Base-by-base conservation (phyloP, 2,329 filamentous ascomycete genomes). In the Stylonectria norvegica region DNA sequence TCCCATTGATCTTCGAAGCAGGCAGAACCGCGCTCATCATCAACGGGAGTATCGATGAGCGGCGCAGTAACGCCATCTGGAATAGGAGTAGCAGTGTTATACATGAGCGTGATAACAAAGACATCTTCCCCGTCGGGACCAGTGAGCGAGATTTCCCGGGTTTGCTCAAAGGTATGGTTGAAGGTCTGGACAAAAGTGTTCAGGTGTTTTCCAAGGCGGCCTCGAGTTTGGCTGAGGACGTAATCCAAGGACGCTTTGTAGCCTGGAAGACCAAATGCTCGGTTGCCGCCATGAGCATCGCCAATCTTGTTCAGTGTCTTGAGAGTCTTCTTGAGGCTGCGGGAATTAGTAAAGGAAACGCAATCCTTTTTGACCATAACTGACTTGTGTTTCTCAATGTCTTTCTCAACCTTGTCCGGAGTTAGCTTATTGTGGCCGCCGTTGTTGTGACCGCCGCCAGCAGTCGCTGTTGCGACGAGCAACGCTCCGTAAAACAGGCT, bases 231-330 rank as follows among this genome's bases (percentile, higher is more conserved):
- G 38, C 71, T 70, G 5, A 77, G 64, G 41, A 82, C 62, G 52
- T 74, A 81, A 50, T 82, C 75, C 14, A 75, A 60, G 0, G 77
- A 81, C 2, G 76, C 78, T 36, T 71, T 69, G 65, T 73, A 82
- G 11, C 79, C 79, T 1, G 76, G 75, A 8, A 75, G 63, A 11
- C 79, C 78, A 42, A 79, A 81, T 5, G 78, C 78, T 36, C 78
- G 69, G 58, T 79, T 81, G 12, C 77, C 78, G 27, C 74, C 76
- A 50, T 82, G 75, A 36, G 70, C 65, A 20, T 61, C 61, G 10
- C 69, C 78, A 38, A 81, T 81, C 30, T 68, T 61, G 54, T 81
- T 67, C 5, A 82, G 64, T 42, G 71, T 67, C 52, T 68, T 65
- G n/a, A 82, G 70, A 32, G 75, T 75, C 39, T 68, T 65, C 57